Base-by-base conservation (phyloP, 1,139 yeast genomes). In the Pneumocystis wakefieldiae region DNA sequence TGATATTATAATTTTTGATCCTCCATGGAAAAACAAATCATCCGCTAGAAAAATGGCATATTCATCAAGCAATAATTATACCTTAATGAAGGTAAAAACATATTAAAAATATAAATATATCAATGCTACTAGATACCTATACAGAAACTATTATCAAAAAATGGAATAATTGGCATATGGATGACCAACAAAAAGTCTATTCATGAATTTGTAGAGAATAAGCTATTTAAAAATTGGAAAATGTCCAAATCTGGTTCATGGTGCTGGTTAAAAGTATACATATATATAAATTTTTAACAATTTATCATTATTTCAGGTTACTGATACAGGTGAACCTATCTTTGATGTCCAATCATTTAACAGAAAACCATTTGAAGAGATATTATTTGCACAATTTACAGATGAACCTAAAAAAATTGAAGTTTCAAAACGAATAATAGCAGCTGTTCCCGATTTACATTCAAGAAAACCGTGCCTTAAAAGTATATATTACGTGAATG, bases 301-400 rank as follows among this genome's bases (percentile, higher is more conserved):
- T 14, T 19, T 48, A 48, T 48, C 2, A 24, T 48, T 10, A 42
- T 10, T 24, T 39, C 29, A 62, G 57, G 63, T 62, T 10, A 62
- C 63, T 7, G 60, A 29, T 29, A 37, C 24, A 12, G 63, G 63
- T 6, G 63, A 62, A 5, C 63, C 63, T 17, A 32, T 62, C n/a
- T 62, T 62, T 62, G 14, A 62, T 35, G 28, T 62, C 14, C 42
- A 62, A 12, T 57, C 63, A 29, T 24, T 32, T 35, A 62, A 57
- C 29, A 48, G 63, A 28, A 62, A 62, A 42, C 63, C 63, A 8
- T 62, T 53, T 42, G 63, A 62, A 59, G 57, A 39, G n/a, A 24
- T 62, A 37, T 14, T 62, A 4, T 39, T 62, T 19, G 63, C 55
- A 48, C 55, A 48, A 48, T 48, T 48, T 48, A 24, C 15, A 24